Conservation (phyloP, 345 rosid genomes). For the Gossypium stocksii region DNA sequence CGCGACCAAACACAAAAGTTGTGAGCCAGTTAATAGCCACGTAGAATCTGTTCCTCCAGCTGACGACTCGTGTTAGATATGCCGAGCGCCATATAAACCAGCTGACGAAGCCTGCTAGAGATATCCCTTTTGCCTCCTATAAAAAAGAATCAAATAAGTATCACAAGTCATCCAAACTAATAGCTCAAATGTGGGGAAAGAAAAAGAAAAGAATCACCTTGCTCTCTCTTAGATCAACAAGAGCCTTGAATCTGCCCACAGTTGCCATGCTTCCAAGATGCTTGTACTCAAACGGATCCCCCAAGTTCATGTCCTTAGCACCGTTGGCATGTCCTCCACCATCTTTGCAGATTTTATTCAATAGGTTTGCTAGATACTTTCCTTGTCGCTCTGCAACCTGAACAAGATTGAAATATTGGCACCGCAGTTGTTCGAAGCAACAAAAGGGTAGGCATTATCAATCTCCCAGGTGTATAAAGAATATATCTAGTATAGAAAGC, state of each 20-base stretch:
- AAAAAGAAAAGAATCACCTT: slow-evolving; percentile 39
- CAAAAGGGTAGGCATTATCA: neutral
- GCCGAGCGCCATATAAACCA: slow-evolving; percentile 99
- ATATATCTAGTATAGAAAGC: neutral
- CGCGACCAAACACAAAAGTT: slow-evolving; percentile 82
- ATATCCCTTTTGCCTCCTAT: slow-evolving; percentile 74
- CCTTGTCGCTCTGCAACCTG: slow-evolving; percentile 98
- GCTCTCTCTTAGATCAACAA: slow-evolving; percentile 89
- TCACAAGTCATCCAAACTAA: slow-evolving; percentile 11
- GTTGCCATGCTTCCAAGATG: slow-evolving; percentile 98
- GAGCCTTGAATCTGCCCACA: slow-evolving; percentile 83
- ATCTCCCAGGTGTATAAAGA: neutral
- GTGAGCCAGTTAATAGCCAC: slow-evolving; percentile 91
- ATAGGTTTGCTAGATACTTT: slow-evolving; percentile 55
- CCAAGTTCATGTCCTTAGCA: slow-evolving; percentile 51
- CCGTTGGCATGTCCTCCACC: slow-evolving; percentile 75
- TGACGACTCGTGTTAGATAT: slow-evolving; percentile 84
- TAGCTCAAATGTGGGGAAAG: neutral
- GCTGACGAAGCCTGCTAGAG: slow-evolving; percentile 72
- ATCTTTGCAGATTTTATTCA: slow-evolving; percentile 59
- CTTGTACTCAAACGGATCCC: slow-evolving; percentile 75
- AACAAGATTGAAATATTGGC: slow-evolving; percentile 7
- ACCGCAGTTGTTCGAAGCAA: neutral
- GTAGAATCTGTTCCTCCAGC: slow-evolving; percentile 91
- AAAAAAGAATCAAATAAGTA: slow-evolving; percentile 16